Percentiles rank a stretch among this genome's conserved stretches.
Conservation (phyloP, 306 rosid genomes). For the Pyrus communis region DNA sequence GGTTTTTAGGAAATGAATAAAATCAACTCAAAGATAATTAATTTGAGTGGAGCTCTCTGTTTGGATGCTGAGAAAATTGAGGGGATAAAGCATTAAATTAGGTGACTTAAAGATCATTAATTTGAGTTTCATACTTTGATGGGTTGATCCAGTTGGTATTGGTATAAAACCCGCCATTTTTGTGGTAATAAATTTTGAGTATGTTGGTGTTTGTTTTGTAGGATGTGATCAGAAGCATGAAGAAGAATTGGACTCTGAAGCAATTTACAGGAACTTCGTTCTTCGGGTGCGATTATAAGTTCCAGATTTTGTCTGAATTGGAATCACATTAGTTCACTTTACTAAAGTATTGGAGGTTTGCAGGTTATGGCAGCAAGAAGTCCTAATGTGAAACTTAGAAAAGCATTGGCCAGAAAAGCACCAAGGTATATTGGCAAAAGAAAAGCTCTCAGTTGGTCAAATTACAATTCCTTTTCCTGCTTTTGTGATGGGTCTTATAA, state of each 20-base stretch:
- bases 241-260: constrained; percentile 72
- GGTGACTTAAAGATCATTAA: neutral
- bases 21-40: neutral
- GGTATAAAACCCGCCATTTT: neutral
- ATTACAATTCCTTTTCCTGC: neutral
- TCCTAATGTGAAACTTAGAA: constrained; percentile 67
- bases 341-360: constrained; percentile 5
- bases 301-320: constrained; percentile 9
- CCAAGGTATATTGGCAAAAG: constrained; percentile 34
- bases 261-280: constrained; percentile 61
- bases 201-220: constrained; percentile 6
- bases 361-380: constrained; percentile 99
- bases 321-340: neutral
- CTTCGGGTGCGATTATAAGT: constrained; percentile 55
- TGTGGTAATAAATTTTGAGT: neutral
- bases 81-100: neutral
- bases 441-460: neutral
- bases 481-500: neutral
- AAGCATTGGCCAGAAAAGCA: constrained; percentile 34
- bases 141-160: neutral
- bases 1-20: neutral
- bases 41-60: neutral
- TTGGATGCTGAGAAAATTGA: neutral
- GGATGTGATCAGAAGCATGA: constrained; percentile 93
- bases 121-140: neutral